phyloP scores from a whole-genome alignment of 2,329 filamentous ascomycete genomes.

The Hymenoscyphus fructigenus region DNA sequence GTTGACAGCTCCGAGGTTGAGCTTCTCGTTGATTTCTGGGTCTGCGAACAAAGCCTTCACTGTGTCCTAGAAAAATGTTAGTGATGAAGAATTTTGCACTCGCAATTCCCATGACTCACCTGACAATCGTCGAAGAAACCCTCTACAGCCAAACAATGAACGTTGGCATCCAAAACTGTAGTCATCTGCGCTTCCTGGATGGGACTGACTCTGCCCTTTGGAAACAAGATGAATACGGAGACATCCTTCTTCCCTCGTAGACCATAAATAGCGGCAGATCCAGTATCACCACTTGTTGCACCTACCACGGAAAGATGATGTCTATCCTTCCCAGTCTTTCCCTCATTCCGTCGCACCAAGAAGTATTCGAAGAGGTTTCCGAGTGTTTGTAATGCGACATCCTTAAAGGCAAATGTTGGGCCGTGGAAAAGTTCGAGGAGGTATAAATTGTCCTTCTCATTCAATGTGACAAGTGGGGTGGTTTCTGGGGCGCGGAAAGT shows the following conservation, averaged over 20 bases:
- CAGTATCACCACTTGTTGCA: conserved; percentile 85
- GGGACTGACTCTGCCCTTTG: conserved; percentile 84
- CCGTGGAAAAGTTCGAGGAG: conserved; percentile 95
- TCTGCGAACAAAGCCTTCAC: conserved; percentile 93
- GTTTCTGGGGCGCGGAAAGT: conserved; percentile 81
- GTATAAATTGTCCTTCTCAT: conserved; percentile 70
- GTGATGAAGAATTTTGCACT: background rate
- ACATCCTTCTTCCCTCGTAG: conserved; percentile 95
- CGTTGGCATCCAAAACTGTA: conserved; percentile 83
- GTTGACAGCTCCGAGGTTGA: conserved; percentile 90
- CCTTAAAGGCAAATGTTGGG: conserved; percentile 93
- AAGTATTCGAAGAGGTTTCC: conserved; percentile 97
- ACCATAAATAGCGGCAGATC: conserved; percentile 94
- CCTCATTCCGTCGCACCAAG: conserved; percentile 69
- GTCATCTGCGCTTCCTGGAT: conserved; percentile 98
- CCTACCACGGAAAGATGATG: conserved; percentile 85
- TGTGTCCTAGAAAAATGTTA: conserved; percentile 60
- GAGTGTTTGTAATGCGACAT: conserved; percentile 88
- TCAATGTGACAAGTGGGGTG: conserved; percentile 76
- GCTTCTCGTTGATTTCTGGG: conserved; percentile 73
- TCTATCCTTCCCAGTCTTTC: conserved; percentile 59
- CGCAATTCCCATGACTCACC: conserved; percentile 42
- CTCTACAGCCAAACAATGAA: conserved; percentile 86
- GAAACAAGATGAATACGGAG: conserved; percentile 91
- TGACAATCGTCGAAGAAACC: conserved; percentile 97